A percentile compares a stretch with the other conserved stretches of the same genome.
Conservation (phyloP, 179 eudicot genomes). For the Silene coronaria region DNA sequence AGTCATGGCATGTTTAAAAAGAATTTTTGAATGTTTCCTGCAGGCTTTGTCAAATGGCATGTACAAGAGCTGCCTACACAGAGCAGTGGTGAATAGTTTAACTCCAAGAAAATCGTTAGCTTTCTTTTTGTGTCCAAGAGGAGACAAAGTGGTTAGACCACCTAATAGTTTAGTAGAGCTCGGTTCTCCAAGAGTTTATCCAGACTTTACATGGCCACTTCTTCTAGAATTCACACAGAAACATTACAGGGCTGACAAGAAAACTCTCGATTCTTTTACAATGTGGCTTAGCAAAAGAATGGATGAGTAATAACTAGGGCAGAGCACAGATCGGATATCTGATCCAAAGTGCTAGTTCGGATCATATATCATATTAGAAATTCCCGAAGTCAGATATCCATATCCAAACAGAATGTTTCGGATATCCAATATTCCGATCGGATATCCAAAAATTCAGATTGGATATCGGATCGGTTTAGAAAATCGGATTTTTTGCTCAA, state of each 20-base stretch:
- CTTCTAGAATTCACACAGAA: constrained; percentile 75
- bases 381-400: too few relatives aligned
- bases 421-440: too few relatives aligned
- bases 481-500: too few relatives aligned
- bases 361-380: too few relatives aligned
- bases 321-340: too few relatives aligned
- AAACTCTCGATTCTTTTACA: constrained; percentile 59
- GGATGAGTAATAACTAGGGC: constrained; percentile 11
- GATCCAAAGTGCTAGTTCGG: too few relatives aligned
- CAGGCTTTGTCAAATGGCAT: constrained; percentile 91
- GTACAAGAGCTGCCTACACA: constrained; percentile 79
- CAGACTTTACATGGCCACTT: constrained; percentile 71
- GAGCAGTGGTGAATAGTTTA: constrained; percentile 74
- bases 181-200: constrained; percentile 54
- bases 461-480: too few relatives aligned
- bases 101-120: constrained; percentile 73
- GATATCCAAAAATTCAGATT: too few relatives aligned
- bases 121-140: constrained; percentile 68
- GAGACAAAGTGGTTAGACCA: constrained; percentile 73
- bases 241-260: constrained; percentile 73
- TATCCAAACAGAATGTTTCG: too few relatives aligned
- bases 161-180: constrained; percentile 52
- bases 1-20: neutral
- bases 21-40: constrained; percentile 7
- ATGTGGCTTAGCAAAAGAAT: constrained; percentile 42